Percentiles rank a stretch among this genome's conserved stretches.
These are phyloP conservation scores for Fusarium newnesense DNA, from an alignment of 2,329 filamentous ascomycete genomes.

Conservation along the genomic window DNA sequence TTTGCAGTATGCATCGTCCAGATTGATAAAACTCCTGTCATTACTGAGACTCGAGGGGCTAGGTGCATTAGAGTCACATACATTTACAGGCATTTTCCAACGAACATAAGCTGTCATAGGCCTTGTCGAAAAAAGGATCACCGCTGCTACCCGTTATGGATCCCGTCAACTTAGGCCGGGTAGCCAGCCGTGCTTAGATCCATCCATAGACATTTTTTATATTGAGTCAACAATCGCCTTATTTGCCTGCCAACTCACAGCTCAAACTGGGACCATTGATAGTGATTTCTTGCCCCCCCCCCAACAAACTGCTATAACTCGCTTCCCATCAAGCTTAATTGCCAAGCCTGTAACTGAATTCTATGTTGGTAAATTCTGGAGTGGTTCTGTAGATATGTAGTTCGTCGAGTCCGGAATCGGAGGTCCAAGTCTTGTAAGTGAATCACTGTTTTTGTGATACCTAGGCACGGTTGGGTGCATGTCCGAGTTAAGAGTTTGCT, in stretches of 20 bases:
- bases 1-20: not conserved
- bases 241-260: constrained; percentile 6
- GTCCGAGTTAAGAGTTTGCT: not conserved
- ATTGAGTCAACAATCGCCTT: constrained; percentile 6
- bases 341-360: not conserved
- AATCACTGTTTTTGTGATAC: constrained; percentile 9
- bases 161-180: not conserved
- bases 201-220: not conserved
- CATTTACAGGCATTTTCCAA: not conserved
- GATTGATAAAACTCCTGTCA: not conserved
- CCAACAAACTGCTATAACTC: not conserved
- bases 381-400: not conserved
- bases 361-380: not conserved
- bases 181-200: not conserved
- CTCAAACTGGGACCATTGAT: not conserved
- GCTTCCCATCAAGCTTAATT: not conserved
- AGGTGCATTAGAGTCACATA: not conserved
- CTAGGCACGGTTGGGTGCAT: not conserved
- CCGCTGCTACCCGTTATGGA: not conserved
- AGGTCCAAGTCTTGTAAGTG: constrained; percentile 17
- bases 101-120: not conserved
- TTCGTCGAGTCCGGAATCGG: constrained; percentile 1
- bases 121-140: constrained; percentile 1
- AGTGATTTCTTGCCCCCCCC: not conserved
- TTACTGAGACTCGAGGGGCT: not conserved